Evolutionary conservation across 345 rosid genomes (phyloP), one percentile per base, ranked within the genome.

Genomic region (Gossypium bickii): DNA sequence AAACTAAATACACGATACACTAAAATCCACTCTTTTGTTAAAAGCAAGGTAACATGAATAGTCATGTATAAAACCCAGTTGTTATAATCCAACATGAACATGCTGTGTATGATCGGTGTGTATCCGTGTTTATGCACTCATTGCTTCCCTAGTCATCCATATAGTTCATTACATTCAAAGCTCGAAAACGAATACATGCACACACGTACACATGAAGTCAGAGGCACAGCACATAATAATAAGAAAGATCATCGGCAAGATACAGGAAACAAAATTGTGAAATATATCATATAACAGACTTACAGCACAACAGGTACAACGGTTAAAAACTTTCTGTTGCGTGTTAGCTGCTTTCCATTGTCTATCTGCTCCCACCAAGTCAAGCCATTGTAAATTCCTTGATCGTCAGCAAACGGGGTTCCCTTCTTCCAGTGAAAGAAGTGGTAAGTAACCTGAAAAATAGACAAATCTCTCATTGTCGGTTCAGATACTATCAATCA

Each of bases 281-380:
- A 64, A 11, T 22, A 12, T 58, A 24, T 34, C 41, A 58, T 58
- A 58, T 58, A 24, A 24, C 7, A 12, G 48, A 84, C 97, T 89
- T 87, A 92, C 98, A 92, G 88, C 82, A 94, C 95, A 61, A 88
- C 80, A 75, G 98, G 98, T 55, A 94, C 97, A 79, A 89, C 92
- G 2, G 97, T 92, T 41, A 92, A 83, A 80, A 94, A 94, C 81
- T 92, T 94, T 72, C 97, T 83, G 83, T 92, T 91, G 75, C 92
- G 90, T 4, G 98, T 92, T 59, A 94, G 97, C 80, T 94, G 97
- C 83, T 94, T 89, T 64, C 98, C 98, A 24, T 67, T 92, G 79
- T 94, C 98, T 57, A 94, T 86, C 83, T 94, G 98, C 79, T 94
- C 98, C 98, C 98, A 92, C 98, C 98, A 94, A 69, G 98, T 94